Base-by-base conservation (phyloP, 2,329 filamentous ascomycete species). In the Nigrospora osmanthi region DNA sequence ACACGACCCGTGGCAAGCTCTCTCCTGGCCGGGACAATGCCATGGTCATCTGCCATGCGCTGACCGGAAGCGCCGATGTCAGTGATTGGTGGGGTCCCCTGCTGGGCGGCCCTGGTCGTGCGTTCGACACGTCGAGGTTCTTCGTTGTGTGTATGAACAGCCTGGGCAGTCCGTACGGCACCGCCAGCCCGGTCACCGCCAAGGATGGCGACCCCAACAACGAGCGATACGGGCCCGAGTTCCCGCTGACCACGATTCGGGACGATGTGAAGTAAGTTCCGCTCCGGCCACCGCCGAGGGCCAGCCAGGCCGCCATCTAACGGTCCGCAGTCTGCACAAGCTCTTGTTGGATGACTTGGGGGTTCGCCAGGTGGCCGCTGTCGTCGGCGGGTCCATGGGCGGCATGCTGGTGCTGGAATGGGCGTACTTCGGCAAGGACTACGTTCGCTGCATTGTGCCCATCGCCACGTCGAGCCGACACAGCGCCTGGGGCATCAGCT, bases 351-450 rank as follows among this genome's bases (percentile, higher is more conserved):
- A 93, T 57, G 86, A 91, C 48, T 69, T 94, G 15, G 88, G 87
- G 15, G 83, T 94, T 32, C 80, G 76, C 56, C 85, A 89, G 60
- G 72, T 94, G 41, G 87, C 88, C 6, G 80, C 83, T 15, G 87
- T 89, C 11, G 75, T 94, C 51, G 88, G 88, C 49, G 88, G 88
- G 11, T 93, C 87, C 13, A 87, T 94, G 66, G 88, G 88, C 17
- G 88, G 88, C 52, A 93, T 93, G 88, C 81, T 91, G 49, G 87
- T 90, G n/a, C 71, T 94, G 5, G 88, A 94, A 65, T 94, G 89
- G 80, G 86, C 88, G 23, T 98, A 95, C 64, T 83, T 93, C 58
- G 93, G 93, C 53, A 87, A 82, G 54, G 81, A 89, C 53, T 94
- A 93, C 55, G 87, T 94, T 45, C 80, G 82, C 52, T 82, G 76